Conservation (phyloP, 148 eudicot genomes). For the Fagopyrum tataricum region DNA sequence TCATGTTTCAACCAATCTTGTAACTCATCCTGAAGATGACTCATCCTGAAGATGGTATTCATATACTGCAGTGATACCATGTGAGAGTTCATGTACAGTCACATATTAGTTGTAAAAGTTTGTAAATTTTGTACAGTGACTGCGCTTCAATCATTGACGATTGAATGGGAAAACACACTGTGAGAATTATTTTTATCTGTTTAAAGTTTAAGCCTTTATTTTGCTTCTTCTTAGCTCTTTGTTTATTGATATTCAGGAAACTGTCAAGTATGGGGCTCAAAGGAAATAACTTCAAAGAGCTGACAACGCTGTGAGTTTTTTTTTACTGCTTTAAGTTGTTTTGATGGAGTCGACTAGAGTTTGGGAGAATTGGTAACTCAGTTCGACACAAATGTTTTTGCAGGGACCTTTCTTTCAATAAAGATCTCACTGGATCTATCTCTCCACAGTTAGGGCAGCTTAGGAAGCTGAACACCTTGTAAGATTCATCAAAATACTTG, state of each 20-base stretch:
- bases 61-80: neutral
- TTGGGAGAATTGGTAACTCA: neutral
- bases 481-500: conserved; percentile 20
- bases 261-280: conserved; percentile 70
- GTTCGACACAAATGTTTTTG: too few relatives aligned
- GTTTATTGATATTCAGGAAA: conserved; percentile 33
- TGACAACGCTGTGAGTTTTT: conserved; percentile 61
- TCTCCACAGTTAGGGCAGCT: conserved; percentile 66
- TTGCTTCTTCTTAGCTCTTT: neutral
- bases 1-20: neutral
- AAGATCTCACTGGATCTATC: conserved; percentile 64
- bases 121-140: conserved; percentile 33
- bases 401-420: conserved; percentile 86
- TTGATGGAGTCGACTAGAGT: neutral
- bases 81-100: neutral
- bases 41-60: neutral
- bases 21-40: too few relatives aligned
- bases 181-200: neutral
- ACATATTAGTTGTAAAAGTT: neutral
- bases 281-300: conserved; percentile 56
- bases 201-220: neutral
- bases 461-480: conserved; percentile 54
- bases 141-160: conserved; percentile 50
- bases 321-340: too few relatives aligned
- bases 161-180: conserved; percentile 49